Evolutionary conservation across 495 filamentous ascomycete species (phyloP), one percentile per base, ranked within the genome.

Genomic region (Zalerion maritima): DNA sequence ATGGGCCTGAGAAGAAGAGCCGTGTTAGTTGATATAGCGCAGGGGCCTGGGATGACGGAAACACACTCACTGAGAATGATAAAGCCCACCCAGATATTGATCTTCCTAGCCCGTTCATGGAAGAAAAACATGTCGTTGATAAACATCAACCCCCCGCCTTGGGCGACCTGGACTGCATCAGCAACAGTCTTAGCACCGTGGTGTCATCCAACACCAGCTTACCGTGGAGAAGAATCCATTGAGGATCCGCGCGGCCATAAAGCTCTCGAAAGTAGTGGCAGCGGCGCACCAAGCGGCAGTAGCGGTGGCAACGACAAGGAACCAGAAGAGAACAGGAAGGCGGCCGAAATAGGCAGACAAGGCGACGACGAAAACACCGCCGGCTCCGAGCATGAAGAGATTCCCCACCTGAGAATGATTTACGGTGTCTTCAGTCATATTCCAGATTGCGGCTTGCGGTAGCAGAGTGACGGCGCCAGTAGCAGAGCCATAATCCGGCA

Each of bases 61-160:
- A n/a, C n/a, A n/a, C n/a, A n/a, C n/a, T n/a, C n/a, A n/a, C 6
- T 16, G 1, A 6, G 23, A 19, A 69, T 53, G 28, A 67, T 54
- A 17, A 57, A 54, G 13, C 38, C 54, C 26, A 60, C 53, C 69
- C 68, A 73, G 40, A 71, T 59, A 43, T 75, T 74, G 46, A 77
- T 77, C 43, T 74, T 74, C 7, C 69, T 56, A 11, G 57, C 58
- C 28, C 69, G 67, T 35, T 75, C 69, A 35, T 76, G 71, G 46
- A 75, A 64, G 57, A 70, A 77, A 51, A 74, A 77, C 28, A 73
- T 56, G 48, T 76, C 73, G 39, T 75, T 70, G 40, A 76, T 64
- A 42, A 65, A 72, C 55, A 73, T 72, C 12, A 77, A 51, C 2
- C 68, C 71, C 17, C 67, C 67, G 40, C 58, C 43, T 15, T 49